Evolutionary conservation across 371 early-diverging fungal species (phyloP).

Genomic region (Batrachochytrium dendrobatidis): DNA sequence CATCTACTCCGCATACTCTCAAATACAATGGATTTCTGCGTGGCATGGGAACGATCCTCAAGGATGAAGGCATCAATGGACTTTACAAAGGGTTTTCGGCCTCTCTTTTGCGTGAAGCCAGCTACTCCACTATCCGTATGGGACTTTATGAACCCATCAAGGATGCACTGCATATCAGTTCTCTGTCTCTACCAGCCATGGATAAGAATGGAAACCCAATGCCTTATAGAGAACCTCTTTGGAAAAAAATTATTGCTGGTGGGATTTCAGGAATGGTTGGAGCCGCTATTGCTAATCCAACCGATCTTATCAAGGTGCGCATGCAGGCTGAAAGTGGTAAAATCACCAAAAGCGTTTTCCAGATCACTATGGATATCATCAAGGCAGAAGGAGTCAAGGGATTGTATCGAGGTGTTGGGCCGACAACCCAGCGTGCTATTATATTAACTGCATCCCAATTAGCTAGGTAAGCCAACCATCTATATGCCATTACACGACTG

Average conservation of each 20-base stretch:
- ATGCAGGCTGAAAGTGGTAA: no score
- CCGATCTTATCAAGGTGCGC: constrained; percentile 46
- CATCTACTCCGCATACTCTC: neutral
- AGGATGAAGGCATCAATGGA: constrained; percentile 27
- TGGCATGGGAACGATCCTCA: constrained; percentile 10
- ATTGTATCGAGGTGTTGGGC: constrained; percentile 30
- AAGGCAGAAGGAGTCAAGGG: constrained; percentile 24
- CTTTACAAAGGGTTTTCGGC: constrained; percentile 46
- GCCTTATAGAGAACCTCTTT: constrained; percentile 24
- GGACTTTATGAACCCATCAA: constrained; percentile 50
- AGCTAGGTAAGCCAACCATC: no score
- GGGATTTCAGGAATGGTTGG: constrained; percentile 42
- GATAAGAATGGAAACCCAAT: no score
- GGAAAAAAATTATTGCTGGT: constrained; percentile 34
- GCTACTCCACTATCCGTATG: constrained; percentile 48
- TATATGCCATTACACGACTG: no score
- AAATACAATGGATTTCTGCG: constrained; percentile 4
- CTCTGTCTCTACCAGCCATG: constrained; percentile 14
- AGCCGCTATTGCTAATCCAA: constrained; percentile 43
- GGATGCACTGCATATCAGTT: constrained; percentile 22
- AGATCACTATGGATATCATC: constrained; percentile 18
- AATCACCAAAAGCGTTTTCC: no score
- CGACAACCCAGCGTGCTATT: constrained; percentile 30
- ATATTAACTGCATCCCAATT: constrained; percentile 44
- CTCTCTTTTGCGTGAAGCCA: constrained; percentile 43